A percentile compares a stretch with the other conserved stretches of the same genome.
Evolutionary conservation across 768 basidiomycete species (phyloP).

Genomic region (Glaciozyma martinii): DNA sequence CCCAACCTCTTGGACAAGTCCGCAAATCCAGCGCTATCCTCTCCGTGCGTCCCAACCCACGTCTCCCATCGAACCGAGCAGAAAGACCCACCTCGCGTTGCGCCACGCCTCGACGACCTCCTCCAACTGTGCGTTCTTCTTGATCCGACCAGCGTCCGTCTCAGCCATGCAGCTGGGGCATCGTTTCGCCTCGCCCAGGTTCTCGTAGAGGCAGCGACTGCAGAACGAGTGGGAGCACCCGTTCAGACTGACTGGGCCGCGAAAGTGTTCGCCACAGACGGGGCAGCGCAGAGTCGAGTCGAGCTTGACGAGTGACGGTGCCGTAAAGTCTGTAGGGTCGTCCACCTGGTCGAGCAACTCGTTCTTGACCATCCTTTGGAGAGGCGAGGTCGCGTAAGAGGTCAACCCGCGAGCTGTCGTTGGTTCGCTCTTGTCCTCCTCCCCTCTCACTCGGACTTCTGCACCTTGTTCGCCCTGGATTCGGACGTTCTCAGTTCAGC

Average conservation of each 20-base stretch:
- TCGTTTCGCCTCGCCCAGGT: background rate
- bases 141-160: constrained; percentile 10
- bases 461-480: background rate
- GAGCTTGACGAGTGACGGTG: background rate
- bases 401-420: background rate
- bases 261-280: constrained; percentile 16
- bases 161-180: constrained; percentile 10
- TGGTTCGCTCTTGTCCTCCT: background rate
- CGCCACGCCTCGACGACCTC: constrained; percentile 35
- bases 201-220: constrained; percentile 17
- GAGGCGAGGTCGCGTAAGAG: background rate
- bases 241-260: constrained; percentile 16
- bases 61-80: too few relatives aligned
- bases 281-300: constrained; percentile 22
- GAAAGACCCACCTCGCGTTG: constrained; percentile 24
- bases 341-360: background rate
- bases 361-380: background rate
- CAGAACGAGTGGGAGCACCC: constrained; percentile 26
- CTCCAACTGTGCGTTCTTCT: constrained; percentile 6
- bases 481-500: too few relatives aligned
- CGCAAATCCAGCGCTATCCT: too few relatives aligned
- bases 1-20: background rate
- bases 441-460: background rate
- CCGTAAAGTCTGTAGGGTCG: constrained; percentile 5
- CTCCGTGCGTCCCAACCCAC: too few relatives aligned